A percentile compares a stretch with the other conserved stretches of the same genome.
phyloP scores from a whole-genome alignment of 2,329 filamentous ascomycete species.

The Apiospora hydei region DNA sequence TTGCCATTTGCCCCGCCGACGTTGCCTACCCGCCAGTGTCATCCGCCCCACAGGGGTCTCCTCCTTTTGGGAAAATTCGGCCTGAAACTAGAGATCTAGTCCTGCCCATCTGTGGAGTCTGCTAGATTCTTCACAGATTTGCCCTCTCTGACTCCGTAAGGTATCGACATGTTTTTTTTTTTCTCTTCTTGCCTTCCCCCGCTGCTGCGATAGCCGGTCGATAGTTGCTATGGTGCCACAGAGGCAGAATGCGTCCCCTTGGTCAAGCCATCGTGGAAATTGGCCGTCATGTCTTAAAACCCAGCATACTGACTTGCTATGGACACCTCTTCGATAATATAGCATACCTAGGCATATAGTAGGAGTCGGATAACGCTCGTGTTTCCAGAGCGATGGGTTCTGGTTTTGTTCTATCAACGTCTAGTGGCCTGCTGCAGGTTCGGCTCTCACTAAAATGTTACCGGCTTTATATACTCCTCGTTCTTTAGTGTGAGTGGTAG shows the following conservation, averaged over 20 bases:
- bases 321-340: not conserved
- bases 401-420: not conserved
- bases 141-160: not conserved
- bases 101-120: conserved; percentile 14
- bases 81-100: conserved; percentile 15
- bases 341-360: not conserved
- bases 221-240: conserved; percentile 7
- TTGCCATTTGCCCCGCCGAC: conserved; percentile 19
- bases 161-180: not conserved
- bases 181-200: not conserved
- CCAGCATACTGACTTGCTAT: not conserved
- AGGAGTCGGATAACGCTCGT: not conserved
- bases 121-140: conserved; percentile 18
- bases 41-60: conserved; percentile 19
- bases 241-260: not conserved
- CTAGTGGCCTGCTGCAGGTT: not conserved
- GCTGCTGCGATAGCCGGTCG: not conserved
- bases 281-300: not conserved
- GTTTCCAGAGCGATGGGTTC: not conserved
- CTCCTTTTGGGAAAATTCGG: conserved; percentile 13
- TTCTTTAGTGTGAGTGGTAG: not conserved
- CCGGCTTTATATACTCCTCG: not conserved
- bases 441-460: not conserved
- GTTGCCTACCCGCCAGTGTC: conserved; percentile 2
- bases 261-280: not conserved